Evolutionary conservation across 2,329 filamentous ascomycete species (phyloP), one percentile per base, ranked within the genome.

Genomic region (Cryphonectria carpinicola): DNA sequence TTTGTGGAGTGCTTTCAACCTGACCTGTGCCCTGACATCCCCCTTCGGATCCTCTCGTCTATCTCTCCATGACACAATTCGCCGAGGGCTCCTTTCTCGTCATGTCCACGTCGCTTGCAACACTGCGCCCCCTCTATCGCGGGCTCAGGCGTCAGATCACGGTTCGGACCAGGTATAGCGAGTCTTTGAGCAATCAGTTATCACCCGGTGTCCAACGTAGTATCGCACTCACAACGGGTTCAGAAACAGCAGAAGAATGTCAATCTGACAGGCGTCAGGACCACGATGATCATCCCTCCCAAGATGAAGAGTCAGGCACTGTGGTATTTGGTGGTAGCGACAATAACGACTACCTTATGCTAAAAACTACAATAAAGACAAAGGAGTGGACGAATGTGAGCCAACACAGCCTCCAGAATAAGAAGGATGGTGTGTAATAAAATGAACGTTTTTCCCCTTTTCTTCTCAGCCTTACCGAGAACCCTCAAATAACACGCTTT

Each of bases 51-150:
- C 74, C 77, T 17, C 71, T 78, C 1, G 75, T 77, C 28, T 77
- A 76, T 41, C 76, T 78, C 8, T 75, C 76, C 63, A 77, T 77
- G 35, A 71, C 78, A 14, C 77, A 76, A 54, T 74, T 77, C 58
- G 72, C 74, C 1, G 71, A 72, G 39, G 71, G 71, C 25, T 70
- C 66, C 2, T 68, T 72, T 14, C 69, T 72, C 25, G 61, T 72
- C 39, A 70, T 72, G 17, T 68, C 68, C 7, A 70, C 71, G 3
- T 72, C 71, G 13, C 68, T 72, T 14, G 68, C 71, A 14, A 70
- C 71, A n/a, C 69, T 72, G 3, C 68, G 71, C 10, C 71, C 69
- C 8, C 65, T 72, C 11, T 72, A 68, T 11, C 69, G 69, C 17
- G 69, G 68, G 7, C 52, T 65, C n/a, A 71, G 56, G 14, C 64